Evolutionary conservation across 2,329 filamentous ascomycete species (phyloP).

Genomic region (Pseudogymnoascus sp.): DNA sequence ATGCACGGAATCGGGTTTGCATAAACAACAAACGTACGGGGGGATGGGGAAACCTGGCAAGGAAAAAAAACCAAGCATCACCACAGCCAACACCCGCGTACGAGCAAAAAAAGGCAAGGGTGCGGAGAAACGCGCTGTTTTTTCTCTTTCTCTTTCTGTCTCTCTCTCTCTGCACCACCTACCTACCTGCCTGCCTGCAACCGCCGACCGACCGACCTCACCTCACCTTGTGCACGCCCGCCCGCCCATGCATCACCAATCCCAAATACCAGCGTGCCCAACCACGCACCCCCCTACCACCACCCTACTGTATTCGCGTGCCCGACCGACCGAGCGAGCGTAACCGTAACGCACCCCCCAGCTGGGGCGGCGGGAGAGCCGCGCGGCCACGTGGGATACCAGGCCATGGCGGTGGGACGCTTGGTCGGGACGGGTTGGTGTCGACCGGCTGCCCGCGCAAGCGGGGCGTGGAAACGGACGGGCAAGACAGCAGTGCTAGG

Average conservation of each 20-base stretch:
- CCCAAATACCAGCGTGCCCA: neutral
- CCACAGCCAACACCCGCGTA: neutral
- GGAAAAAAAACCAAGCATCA: neutral
- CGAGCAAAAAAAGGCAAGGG: neutral
- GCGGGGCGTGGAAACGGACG: constrained; percentile 1
- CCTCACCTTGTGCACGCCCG: neutral
- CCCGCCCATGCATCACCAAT: neutral
- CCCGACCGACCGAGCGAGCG: neutral
- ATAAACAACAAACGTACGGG: neutral
- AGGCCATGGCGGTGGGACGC: constrained; percentile 1
- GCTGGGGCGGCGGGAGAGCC: neutral
- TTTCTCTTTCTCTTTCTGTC: neutral
- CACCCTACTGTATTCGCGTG: neutral
- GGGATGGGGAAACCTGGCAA: neutral
- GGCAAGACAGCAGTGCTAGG: neutral
- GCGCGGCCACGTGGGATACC: neutral
- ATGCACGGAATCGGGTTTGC: neutral
- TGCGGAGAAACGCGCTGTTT: constrained; percentile 3
- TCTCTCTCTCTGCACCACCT: neutral
- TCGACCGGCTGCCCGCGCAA: neutral
- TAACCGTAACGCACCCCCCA: neutral
- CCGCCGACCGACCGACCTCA: neutral
- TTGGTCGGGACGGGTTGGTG: neutral
- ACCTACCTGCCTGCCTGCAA: neutral
- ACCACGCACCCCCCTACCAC: neutral